Conservation (phyloP, 768 basidiomycete genomes). For the Neoboletus subvelutipes region DNA sequence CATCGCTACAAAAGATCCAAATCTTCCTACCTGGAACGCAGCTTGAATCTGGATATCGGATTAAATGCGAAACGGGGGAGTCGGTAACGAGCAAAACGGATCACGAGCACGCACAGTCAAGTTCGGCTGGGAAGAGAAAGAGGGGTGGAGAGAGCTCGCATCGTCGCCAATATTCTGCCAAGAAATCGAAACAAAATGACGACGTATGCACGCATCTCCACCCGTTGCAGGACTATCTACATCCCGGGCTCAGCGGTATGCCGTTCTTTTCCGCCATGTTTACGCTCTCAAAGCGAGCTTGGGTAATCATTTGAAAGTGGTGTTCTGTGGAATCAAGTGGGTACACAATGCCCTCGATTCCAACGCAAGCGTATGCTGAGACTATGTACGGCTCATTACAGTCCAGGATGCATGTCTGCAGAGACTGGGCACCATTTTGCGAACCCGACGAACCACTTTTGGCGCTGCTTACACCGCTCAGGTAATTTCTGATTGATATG, state of each 20-base stretch:
- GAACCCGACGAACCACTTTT: constrained; percentile 81
- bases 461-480: constrained; percentile 66
- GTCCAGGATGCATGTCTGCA: constrained; percentile 69
- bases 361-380: background rate
- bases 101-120: background rate
- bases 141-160: background rate
- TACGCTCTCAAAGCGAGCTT: background rate
- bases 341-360: constrained; percentile 6
- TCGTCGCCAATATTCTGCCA: constrained; percentile 1
- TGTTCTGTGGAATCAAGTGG: constrained; percentile 88
- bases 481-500: constrained; percentile 37
- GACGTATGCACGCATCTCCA: constrained; percentile 53
- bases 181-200: constrained; percentile 42
- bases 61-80: background rate
- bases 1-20: background rate
- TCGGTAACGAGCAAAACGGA: background rate
- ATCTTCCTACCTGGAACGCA: constrained; percentile 11
- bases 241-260: constrained; percentile 56
- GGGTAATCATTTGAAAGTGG: constrained; percentile 42
- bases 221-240: constrained; percentile 52
- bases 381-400: constrained; percentile 23
- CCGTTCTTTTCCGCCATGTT: background rate
- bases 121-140: background rate
- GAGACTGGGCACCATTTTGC: constrained; percentile 76
- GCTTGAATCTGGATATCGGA: background rate